Evolutionary conservation across 805 yeast genomes (phyloP).

Genomic region (Ogataea paradorogensis): DNA sequence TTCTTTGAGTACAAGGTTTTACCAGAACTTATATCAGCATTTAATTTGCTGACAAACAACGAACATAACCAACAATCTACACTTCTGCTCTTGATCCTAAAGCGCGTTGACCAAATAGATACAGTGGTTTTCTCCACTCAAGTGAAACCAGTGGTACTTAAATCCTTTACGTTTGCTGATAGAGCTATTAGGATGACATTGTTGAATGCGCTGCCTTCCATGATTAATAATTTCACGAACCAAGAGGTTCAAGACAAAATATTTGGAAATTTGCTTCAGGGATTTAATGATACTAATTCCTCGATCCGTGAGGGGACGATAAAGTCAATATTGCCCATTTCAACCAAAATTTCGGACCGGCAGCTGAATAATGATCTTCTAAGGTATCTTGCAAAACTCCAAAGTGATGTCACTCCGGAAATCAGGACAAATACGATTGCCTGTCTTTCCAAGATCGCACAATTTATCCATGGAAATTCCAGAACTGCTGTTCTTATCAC

Average conservation of each 20-base stretch:
- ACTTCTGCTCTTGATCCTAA: slow-evolving; percentile 42
- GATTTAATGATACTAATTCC: slow-evolving; percentile 81
- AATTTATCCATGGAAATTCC: slow-evolving; percentile 49
- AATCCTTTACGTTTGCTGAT: slow-evolving; percentile 64
- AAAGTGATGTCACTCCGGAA: slow-evolving; percentile 71
- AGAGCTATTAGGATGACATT: slow-evolving; percentile 75
- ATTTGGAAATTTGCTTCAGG: slow-evolving; percentile 67
- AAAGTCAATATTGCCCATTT: slow-evolving; percentile 54
- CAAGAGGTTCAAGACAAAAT: slow-evolving; percentile 66
- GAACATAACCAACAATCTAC: slow-evolving; percentile 26
- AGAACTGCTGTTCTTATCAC: slow-evolving; percentile 78
- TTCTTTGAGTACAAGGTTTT: slow-evolving; percentile 57
- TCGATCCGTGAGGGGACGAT: slow-evolving; percentile 80
- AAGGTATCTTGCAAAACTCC: slow-evolving; percentile 76
- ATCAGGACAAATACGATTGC: slow-evolving; percentile 76
- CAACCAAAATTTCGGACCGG: slow-evolving; percentile 66
- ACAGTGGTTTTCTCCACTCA: slow-evolving; percentile 36
- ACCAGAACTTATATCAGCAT: slow-evolving; percentile 64
- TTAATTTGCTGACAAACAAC: slow-evolving; percentile 24
- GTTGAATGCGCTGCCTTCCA: slow-evolving; percentile 58
- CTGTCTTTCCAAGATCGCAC: slow-evolving; percentile 63
- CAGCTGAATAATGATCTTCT: slow-evolving; percentile 85
- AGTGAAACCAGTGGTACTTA: slow-evolving; percentile 62
- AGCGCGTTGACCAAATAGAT: slow-evolving; percentile 28
- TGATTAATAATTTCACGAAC: slow-evolving; percentile 48